These are phyloP conservation scores for Tolypocladium endophyticum DNA, from an alignment of 2,329 filamentous ascomycete genomes.

Conservation along the genomic window DNA sequence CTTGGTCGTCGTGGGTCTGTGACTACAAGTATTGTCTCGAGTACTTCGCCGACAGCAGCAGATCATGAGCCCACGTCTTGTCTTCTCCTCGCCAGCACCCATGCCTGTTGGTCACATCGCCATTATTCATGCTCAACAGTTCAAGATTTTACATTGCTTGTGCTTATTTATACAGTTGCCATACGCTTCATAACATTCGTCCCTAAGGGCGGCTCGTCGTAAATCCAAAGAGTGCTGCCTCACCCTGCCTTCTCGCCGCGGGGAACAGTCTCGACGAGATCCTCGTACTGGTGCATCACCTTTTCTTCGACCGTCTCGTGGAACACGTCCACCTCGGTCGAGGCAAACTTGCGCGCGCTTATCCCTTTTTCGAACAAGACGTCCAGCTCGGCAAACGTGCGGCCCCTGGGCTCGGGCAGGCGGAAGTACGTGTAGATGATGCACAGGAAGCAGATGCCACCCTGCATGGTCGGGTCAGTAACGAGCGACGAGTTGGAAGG, in stretches of 20 bases:
- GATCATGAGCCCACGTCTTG: no score
- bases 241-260: conserved; percentile 1
- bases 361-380: conserved; percentile 68
- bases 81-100: neutral
- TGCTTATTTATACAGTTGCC: neutral
- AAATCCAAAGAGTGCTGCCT: conserved; percentile 3
- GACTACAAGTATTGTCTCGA: no score
- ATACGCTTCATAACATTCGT: neutral
- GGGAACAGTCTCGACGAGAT: conserved; percentile 13
- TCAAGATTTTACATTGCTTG: neutral
- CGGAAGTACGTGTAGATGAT: conserved; percentile 57
- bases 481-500: no score
- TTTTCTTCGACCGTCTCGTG: conserved; percentile 36
- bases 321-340: conserved; percentile 46
- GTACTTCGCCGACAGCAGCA: no score
- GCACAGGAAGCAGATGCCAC: conserved; percentile 68
- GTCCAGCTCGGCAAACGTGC: conserved; percentile 80
- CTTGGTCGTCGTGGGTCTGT: no score
- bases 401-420: conserved; percentile 63
- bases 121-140: neutral
- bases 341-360: conserved; percentile 61
- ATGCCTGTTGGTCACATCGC: neutral
- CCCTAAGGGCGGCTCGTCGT: neutral
- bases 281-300: conserved; percentile 37
- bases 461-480: conserved; percentile 23